Evolutionary conservation across 1,284 basidiomycete species (phyloP).

Genomic region (Pyrrhoderma lamaoense): DNA sequence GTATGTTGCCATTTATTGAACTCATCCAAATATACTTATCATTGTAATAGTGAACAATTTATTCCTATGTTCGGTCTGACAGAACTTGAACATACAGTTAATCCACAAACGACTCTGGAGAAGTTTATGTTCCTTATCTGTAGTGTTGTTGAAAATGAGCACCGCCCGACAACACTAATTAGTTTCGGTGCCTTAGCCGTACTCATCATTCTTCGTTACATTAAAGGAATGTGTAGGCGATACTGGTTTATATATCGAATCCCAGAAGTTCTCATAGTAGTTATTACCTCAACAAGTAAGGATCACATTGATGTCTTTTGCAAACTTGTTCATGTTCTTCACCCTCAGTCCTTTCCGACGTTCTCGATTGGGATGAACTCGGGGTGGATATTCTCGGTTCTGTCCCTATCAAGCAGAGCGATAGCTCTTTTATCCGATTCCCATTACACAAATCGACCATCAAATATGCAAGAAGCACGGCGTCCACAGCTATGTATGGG

Average conservation of each 20-base stretch:
- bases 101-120: slow-evolving; percentile 30
- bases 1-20: slow-evolving; percentile 33
- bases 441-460: slow-evolving; percentile 56
- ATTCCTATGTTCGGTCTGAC: slow-evolving; percentile 34
- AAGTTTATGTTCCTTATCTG: slow-evolving; percentile 67
- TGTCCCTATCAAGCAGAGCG: slow-evolving; percentile 55
- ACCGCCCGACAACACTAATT: slow-evolving; percentile 64
- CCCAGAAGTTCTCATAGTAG: slow-evolving; percentile 78
- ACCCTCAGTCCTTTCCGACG: slow-evolving; percentile 55
- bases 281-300: slow-evolving; percentile 70
- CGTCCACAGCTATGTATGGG: slow-evolving; percentile 68
- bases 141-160: slow-evolving; percentile 49
- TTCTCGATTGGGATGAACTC: slow-evolving; percentile 67
- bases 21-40: not conserved
- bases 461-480: slow-evolving; percentile 65
- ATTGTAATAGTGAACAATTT: slow-evolving; percentile 30
- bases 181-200: slow-evolving; percentile 60
- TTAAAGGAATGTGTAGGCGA: slow-evolving; percentile 49
- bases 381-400: slow-evolving; percentile 81
- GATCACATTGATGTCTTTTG: not conserved
- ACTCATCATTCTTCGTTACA: slow-evolving; percentile 52
- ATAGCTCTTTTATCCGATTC: slow-evolving; percentile 52
- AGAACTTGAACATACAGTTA: slow-evolving; percentile 25
- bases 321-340: slow-evolving; percentile 3
- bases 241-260: slow-evolving; percentile 67